phyloP scores from a whole-genome alignment of 805 yeast genomes.

The Metschnikowia shivogae region DNA sequence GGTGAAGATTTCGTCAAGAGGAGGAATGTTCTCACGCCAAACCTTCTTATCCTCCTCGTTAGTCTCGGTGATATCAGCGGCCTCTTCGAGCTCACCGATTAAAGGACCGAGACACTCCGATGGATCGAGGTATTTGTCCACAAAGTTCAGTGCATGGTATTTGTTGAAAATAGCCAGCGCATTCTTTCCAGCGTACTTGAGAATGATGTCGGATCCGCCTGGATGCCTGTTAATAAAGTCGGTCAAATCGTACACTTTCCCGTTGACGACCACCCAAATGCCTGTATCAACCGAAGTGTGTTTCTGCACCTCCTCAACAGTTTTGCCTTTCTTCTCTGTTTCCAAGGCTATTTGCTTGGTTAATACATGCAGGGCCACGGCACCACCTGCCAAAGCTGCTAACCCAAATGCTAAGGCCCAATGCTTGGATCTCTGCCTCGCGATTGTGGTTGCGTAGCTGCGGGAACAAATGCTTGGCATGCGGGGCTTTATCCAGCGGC shows the following conservation, averaged over 20 bases:
- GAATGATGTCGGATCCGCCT: slow-evolving; percentile 38
- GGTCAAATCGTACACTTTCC: slow-evolving; percentile 33
- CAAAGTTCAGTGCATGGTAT: slow-evolving; percentile 32
- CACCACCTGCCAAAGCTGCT: slow-evolving; percentile 2
- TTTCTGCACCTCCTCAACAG: slow-evolving; percentile 14
- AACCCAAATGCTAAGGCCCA: slow-evolving; percentile 1
- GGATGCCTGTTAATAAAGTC: slow-evolving; percentile 44
- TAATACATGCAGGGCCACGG: not conserved
- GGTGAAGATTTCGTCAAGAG: slow-evolving; percentile 28
- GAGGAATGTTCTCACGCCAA: slow-evolving; percentile 25
- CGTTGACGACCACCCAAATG: slow-evolving; percentile 33
- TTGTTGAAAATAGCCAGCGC: slow-evolving; percentile 40
- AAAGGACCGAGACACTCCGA: slow-evolving; percentile 22
- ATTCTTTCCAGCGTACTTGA: slow-evolving; percentile 50
- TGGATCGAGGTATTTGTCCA: slow-evolving; percentile 18
- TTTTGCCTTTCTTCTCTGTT: slow-evolving; percentile 8
- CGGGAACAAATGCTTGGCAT: not conserved
- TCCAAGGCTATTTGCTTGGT: slow-evolving; percentile 4
- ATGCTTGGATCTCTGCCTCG: not conserved
- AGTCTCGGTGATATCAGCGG: slow-evolving; percentile 12
- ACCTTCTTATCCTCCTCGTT: slow-evolving; percentile 20
- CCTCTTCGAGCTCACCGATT: slow-evolving; percentile 18
- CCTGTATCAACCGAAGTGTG: slow-evolving; percentile 11
- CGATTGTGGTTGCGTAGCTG: not conserved
- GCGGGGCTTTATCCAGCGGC: not conserved